Evolutionary conservation across 2,329 filamentous ascomycete species (phyloP), one percentile per base, ranked within the genome.

Genomic region (Hypoxylon sp.): DNA sequence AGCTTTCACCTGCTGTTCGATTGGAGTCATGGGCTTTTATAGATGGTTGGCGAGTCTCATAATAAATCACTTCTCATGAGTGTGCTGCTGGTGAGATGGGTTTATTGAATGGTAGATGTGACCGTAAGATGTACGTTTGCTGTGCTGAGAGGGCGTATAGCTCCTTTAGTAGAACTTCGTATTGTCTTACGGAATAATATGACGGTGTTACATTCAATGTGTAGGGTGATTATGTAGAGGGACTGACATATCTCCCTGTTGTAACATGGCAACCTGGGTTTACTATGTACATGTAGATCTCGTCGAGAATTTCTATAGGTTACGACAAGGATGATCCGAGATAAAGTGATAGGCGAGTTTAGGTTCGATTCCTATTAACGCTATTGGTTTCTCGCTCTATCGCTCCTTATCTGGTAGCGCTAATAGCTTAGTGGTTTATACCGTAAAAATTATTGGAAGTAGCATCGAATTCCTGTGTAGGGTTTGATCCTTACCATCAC

Each of bases 11-110:
- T 42, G 20, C 22, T 44, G 64, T 44, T 50, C 14, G 50, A 59
- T 58, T 40, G 56, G 57, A 69, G 66, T 49, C 44, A 31, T 54
- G 30, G 30, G 37, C 57, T 69, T 59, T 42, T 64, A 59, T 66
- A 66, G 60, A 62, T 62, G 25, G 50, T 61, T 60, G 31, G 27
- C 40, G 55, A 31, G 30, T 13, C 40, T 42, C 42, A 17, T 68
- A 60, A 71, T 64, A 62, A 54, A 66, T 53, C 40, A 25, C 14
- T 59, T 57, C 27, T 63, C 27, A n/a, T 55, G 20, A 37, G 51
- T 58, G n/a, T 20, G 35, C 7, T 50, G 33, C 35, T 40, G 20
- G 37, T 48, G 13, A n/a, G 27, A 27, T 14, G 48, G 17, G 5
- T 37, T 20, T 22, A 6, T 44, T 22, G 17, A 20, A 20, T 20